Evolutionary conservation across 371 early-diverging fungal genomes (phyloP), one percentile per base, ranked within the genome.

Genomic region (Rhizopus sp.): DNA sequence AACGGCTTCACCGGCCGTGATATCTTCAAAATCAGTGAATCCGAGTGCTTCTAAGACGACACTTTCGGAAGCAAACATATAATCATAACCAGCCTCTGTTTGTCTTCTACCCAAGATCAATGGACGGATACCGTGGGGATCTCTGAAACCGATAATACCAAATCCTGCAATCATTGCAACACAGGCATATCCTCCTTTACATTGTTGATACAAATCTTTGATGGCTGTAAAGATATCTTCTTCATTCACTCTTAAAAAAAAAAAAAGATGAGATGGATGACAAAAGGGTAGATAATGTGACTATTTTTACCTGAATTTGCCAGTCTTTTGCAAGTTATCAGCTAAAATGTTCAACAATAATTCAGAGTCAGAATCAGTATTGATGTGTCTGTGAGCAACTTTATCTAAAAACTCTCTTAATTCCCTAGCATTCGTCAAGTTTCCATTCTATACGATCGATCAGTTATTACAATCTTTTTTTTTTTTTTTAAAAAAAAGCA

Each of bases 361-460:
- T 80, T 98, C 99, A 50, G 96, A 95, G 79, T 98, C 99, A 8
- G 97, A 96, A 70, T 96, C 94, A 6, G 99, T 98, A 81, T 98
- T 98, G 78, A 98, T 95, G 68, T 98, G 99, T 51, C 99, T 91
- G 75, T 97, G 98, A 37, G 97, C 96, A 44, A 90, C 89, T 61
- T 84, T 75, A 73, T 97, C 99, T 53, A 98, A 68, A 62, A 88
- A 96, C 13, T 77, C 80, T 61, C 88, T 83, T 54, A 98, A 80
- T 63, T 95, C 94, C 31, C 70, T 76, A 48, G 95, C 90, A 73
- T 98, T 98, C 44, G 95, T 94, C 69, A 98, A 78, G 71, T 97
- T 98, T 35, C 99, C 99, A 69, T 98, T 98, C 91, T 91, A 78
- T 5, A 30, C 35, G 32, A 57, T 46, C n/a, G n/a, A n/a, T n/a